Percentiles rank a stretch among this genome's conserved stretches.
These are phyloP conservation scores for Pulveroboletus sp. DNA, from an alignment of 768 basidiomycete genomes.

Conservation along the genomic window DNA sequence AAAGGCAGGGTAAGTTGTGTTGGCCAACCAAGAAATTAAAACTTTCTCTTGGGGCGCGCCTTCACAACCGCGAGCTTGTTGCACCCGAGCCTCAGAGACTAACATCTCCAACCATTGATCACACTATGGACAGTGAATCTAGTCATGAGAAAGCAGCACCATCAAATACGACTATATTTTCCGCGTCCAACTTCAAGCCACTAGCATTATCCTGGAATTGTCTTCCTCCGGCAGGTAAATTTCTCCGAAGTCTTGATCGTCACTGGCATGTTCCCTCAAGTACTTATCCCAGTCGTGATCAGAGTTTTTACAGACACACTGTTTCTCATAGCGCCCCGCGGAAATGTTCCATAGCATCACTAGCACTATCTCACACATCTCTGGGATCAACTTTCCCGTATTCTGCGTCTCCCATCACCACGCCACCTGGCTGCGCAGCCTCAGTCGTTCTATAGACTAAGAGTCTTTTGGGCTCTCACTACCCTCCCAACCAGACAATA, in stretches of 20 bases:
- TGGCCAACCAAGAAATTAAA: slow-evolving; percentile 15
- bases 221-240: slow-evolving; percentile 11
- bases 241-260: not conserved
- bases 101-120: slow-evolving; percentile 18
- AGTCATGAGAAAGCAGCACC: not conserved
- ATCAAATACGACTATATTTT: not conserved
- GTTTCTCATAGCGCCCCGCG: slow-evolving; percentile 1
- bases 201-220: not conserved
- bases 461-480: slow-evolving; percentile 2
- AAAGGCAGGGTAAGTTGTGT: slow-evolving; percentile 24
- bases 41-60: slow-evolving; percentile 14
- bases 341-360: slow-evolving; percentile 1
- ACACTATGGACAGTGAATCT: slow-evolving; percentile 12
- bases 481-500: slow-evolving; percentile 1
- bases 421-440: not conserved
- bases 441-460: not conserved
- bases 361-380: not conserved
- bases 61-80: slow-evolving; percentile 9
- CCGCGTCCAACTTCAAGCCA: not conserved
- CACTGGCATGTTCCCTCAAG: not conserved
- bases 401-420: not conserved
- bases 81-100: not conserved
- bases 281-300: not conserved
- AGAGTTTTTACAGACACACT: not conserved
- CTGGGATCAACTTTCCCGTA: not conserved